Conservation (phyloP, 225 moss, liverwort and hornwort genomes). For the Anthoceros angustus region DNA sequence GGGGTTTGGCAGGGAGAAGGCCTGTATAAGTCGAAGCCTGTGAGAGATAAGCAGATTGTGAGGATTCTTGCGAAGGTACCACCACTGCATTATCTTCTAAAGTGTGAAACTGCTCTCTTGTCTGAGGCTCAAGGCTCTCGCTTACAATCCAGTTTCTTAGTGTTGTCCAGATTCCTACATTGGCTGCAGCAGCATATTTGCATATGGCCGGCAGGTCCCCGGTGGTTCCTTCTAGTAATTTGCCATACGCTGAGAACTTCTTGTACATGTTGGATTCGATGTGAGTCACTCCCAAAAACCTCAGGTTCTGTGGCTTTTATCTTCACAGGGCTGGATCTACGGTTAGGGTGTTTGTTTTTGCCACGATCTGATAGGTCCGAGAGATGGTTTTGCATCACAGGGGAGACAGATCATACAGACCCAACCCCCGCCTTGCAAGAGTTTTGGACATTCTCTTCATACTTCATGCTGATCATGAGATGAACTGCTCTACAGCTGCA, state of each 20-base stretch:
- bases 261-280: slow-evolving; percentile 92
- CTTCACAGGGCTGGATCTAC: no score
- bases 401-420: slow-evolving; percentile 65
- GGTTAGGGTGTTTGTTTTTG: no score
- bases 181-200: slow-evolving; percentile 77
- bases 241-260: slow-evolving; percentile 89
- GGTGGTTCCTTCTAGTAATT: slow-evolving; percentile 52
- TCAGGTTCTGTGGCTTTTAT: not conserved
- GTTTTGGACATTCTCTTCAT: slow-evolving; percentile 87
- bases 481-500: slow-evolving; percentile 99
- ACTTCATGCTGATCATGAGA: slow-evolving; percentile 97
- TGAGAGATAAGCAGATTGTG: slow-evolving; percentile 89
- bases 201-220: slow-evolving; percentile 91
- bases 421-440: slow-evolving; percentile 72
- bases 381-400: slow-evolving; percentile 24
- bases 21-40: slow-evolving; percentile 56
- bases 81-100: not conserved
- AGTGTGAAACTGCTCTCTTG: not conserved
- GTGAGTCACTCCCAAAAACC: slow-evolving; percentile 18
- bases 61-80: slow-evolving; percentile 78
- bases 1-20: slow-evolving; percentile 49
- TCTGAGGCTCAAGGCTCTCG: no score
- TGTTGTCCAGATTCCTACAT: slow-evolving; percentile 57
- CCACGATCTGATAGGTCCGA: not conserved
- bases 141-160: not conserved